A percentile compares a stretch with the other conserved stretches of the same genome.
Conservation (phyloP, 1,284 basidiomycete species). For the Lignosus rhinocerotis region DNA sequence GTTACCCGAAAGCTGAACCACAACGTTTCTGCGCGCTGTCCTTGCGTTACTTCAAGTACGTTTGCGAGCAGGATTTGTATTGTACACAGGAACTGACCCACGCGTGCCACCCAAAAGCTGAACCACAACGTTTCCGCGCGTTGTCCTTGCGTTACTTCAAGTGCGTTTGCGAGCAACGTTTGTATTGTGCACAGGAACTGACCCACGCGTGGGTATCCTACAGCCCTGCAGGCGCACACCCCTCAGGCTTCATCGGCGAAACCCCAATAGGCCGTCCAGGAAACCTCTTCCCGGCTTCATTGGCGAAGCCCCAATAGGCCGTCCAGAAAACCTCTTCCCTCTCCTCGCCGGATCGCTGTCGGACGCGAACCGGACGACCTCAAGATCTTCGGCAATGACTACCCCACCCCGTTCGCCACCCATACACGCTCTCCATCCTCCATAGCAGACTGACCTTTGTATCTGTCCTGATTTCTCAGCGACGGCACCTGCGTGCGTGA, state of each 20-base stretch:
- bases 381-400: constrained; percentile 97
- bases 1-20: constrained; percentile 66
- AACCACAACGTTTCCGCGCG: constrained; percentile 74
- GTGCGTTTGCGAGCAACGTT: constrained; percentile 45
- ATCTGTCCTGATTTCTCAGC: constrained; percentile 37
- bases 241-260: constrained; percentile 94
- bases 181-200: not conserved
- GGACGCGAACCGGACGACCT: constrained; percentile 85
- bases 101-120: constrained; percentile 48
- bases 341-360: constrained; percentile 92
- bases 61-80: constrained; percentile 2
- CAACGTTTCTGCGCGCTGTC: constrained; percentile 79
- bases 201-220: not conserved
- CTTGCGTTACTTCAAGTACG: constrained; percentile 96
- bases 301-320: constrained; percentile 94
- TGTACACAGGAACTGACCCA: not conserved
- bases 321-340: constrained; percentile 94
- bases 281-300: constrained; percentile 95
- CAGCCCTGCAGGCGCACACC: constrained; percentile 95
- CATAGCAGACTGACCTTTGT: not conserved
- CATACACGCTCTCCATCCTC: not conserved
- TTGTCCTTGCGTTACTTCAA: constrained; percentile 97
- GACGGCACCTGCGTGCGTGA: constrained; percentile 98
- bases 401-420: constrained; percentile 81
- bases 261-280: constrained; percentile 94